These are phyloP conservation scores for Stenogyne calaminthoides DNA, from an alignment of 305 asterid genomes.

Conservation along the genomic window DNA sequence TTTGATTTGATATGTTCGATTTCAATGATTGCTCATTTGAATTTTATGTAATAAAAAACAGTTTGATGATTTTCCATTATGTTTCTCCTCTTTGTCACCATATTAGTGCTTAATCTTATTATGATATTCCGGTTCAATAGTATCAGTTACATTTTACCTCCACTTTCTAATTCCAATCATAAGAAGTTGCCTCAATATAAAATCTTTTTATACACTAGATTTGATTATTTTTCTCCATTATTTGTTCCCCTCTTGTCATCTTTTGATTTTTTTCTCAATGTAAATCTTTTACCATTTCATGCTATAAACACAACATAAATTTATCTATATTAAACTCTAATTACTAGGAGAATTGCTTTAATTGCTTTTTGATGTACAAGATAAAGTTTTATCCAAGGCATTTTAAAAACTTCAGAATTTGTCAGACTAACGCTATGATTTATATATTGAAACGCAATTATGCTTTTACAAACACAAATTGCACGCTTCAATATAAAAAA, in stretches of 20 bases:
- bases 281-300: too few relatives aligned
- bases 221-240: background rate
- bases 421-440: too few relatives aligned
- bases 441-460: too few relatives aligned
- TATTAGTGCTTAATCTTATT: background rate
- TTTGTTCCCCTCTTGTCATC: background rate
- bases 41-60: conserved; percentile 34
- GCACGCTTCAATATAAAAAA: too few relatives aligned
- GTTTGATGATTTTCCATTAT: conserved; percentile 45
- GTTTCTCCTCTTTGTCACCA: conserved; percentile 21
- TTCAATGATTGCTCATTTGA: conserved; percentile 40
- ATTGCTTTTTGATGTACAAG: too few relatives aligned
- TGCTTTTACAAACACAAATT: too few relatives aligned
- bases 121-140: background rate
- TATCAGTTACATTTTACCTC: background rate
- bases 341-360: too few relatives aligned
- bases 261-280: background rate
- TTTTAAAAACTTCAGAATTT: too few relatives aligned
- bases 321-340: too few relatives aligned
- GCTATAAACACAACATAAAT: too few relatives aligned
- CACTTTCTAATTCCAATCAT: background rate
- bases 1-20: conserved; percentile 35
- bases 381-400: too few relatives aligned
- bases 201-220: background rate
- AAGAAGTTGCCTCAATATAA: background rate